phyloP scores from a whole-genome alignment of 2,329 filamentous ascomycete species.

The Aureobasidium sp. region DNA sequence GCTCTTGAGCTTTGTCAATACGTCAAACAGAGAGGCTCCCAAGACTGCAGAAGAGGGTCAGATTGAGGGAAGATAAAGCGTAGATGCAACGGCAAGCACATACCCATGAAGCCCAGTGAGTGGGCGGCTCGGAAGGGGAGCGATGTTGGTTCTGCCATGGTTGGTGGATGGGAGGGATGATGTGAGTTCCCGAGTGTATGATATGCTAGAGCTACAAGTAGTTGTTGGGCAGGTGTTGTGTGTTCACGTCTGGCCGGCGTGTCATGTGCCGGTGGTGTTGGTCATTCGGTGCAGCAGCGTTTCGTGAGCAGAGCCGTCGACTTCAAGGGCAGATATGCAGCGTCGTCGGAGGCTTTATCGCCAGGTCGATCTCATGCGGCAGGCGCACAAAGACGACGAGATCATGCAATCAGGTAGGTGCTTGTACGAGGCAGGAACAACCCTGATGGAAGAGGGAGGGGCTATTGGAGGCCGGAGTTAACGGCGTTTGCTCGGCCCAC shows the following conservation, averaged over 20 bases:
- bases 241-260: neutral
- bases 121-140: slow-evolving; percentile 17
- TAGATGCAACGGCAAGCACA: slow-evolving; percentile 1
- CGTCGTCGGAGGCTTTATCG: neutral
- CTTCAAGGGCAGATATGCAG: neutral
- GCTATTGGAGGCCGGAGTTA: neutral
- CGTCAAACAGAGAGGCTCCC: slow-evolving; percentile 83
- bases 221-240: neutral
- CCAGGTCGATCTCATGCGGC: neutral
- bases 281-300: neutral
- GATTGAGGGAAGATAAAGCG: neutral
- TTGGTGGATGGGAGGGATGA: neutral
- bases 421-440: neutral
- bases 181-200: neutral
- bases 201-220: neutral
- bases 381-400: neutral
- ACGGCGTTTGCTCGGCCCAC: neutral
- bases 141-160: neutral
- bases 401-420: neutral
- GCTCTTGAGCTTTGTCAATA: slow-evolving; percentile 78
- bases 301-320: neutral
- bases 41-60: slow-evolving; percentile 52
- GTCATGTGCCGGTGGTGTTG: slow-evolving; percentile 2
- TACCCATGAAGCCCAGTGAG: slow-evolving; percentile 35
- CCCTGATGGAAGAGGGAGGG: neutral